phyloP scores from a whole-genome alignment of 1,139 yeast genomes.

The Candida sp. region DNA sequence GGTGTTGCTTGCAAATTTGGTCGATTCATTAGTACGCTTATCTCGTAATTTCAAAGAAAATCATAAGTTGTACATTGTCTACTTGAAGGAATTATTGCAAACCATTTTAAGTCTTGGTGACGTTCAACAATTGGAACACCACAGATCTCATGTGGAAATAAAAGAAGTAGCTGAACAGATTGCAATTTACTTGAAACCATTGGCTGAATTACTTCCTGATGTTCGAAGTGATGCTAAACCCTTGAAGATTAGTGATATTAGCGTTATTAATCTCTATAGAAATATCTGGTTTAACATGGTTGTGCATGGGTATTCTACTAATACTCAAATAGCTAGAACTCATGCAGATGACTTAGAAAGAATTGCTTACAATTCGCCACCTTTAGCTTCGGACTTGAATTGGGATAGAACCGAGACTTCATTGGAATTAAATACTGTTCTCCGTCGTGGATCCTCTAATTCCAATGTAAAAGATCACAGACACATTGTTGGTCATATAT shows the following conservation, averaged over 20 bases:
- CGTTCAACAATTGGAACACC: constrained; percentile 74
- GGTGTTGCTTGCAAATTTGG: constrained; percentile 31
- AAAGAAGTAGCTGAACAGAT: constrained; percentile 77
- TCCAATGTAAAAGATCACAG: constrained; percentile 77
- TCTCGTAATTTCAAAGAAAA: constrained; percentile 42
- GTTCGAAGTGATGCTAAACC: constrained; percentile 38
- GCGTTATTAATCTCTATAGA: constrained; percentile 60
- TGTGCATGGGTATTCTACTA: constrained; percentile 78
- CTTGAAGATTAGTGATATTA: constrained; percentile 38
- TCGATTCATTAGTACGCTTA: constrained; percentile 49
- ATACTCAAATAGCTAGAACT: constrained; percentile 51
- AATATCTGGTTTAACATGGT: constrained; percentile 95
- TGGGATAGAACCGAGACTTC: constrained; percentile 90
- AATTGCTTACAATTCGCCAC: constrained; percentile 88
- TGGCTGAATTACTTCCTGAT: constrained; percentile 72
- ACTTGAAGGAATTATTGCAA: constrained; percentile 63
- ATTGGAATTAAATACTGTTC: constrained; percentile 84
- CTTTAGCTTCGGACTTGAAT: constrained; percentile 84
- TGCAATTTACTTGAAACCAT: constrained; percentile 62
- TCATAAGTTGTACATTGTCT: constrained; percentile 51
- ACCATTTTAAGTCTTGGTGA: constrained; percentile 80
- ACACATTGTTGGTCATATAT: constrained; percentile 48
- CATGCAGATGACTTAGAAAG: constrained; percentile 51
- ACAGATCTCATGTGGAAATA: constrained; percentile 76
- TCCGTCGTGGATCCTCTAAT: constrained; percentile 86